A percentile compares a stretch with the other conserved stretches of the same genome.
Conservation (phyloP, 352 stramenopile genomes). For the Phytophthora sp. region DNA sequence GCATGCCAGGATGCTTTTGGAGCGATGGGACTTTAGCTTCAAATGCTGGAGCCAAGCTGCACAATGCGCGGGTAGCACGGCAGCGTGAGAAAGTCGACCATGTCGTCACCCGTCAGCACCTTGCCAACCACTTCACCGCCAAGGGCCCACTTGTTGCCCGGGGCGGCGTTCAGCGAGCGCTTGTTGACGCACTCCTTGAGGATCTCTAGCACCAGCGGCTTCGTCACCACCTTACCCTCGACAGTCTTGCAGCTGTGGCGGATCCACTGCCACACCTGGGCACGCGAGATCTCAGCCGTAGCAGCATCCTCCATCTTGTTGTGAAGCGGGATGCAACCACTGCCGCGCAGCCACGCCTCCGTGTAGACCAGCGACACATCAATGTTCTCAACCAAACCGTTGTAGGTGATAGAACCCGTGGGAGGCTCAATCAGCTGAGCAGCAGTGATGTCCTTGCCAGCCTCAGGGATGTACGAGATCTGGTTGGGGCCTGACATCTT, state of each 20-base stretch:
- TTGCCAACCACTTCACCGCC: conserved; percentile 71
- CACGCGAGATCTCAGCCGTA: conserved; percentile 94
- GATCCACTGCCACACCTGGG: conserved; percentile 95
- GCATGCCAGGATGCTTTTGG: conserved; percentile 24
- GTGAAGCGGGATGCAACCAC: conserved; percentile 94
- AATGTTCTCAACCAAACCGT: conserved; percentile 90
- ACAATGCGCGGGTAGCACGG: conserved; percentile 86
- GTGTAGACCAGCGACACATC: conserved; percentile 94
- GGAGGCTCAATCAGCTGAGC: conserved; percentile 69
- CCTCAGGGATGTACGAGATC: conserved; percentile 73
- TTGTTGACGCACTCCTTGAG: conserved; percentile 68
- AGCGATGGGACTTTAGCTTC: conserved; percentile 56
- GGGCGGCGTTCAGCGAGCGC: conserved; percentile 47
- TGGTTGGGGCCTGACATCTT: conserved; percentile 94
- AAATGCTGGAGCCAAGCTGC: conserved; percentile 70
- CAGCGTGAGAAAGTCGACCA: conserved; percentile 85
- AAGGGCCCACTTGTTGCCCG: conserved; percentile 69
- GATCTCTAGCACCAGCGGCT: conserved; percentile 66
- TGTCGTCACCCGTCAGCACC: conserved; percentile 73
- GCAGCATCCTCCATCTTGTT: conserved; percentile 97
- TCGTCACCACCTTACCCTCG: conserved; percentile 72
- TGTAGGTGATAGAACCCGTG: conserved; percentile 80
- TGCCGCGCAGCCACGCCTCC: conserved; percentile 93
- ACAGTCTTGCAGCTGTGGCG: conserved; percentile 72
- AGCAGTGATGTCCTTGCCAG: conserved; percentile 60